A percentile compares a stretch with the other conserved stretches of the same genome.
These are phyloP conservation scores for Dictyostelium capitatum DNA, from an alignment of 78 protist genomes.

Conservation along the genomic window DNA sequence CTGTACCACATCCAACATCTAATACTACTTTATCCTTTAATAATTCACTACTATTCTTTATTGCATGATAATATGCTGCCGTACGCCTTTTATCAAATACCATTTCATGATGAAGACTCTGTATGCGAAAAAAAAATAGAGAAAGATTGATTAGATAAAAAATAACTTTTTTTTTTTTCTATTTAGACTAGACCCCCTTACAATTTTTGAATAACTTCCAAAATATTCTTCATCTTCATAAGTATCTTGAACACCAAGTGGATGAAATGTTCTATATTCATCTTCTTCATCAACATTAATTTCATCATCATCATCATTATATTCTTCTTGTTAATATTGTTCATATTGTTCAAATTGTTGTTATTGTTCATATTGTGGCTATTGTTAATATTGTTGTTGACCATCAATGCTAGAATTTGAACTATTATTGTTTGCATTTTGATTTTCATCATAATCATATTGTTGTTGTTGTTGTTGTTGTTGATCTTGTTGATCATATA, in stretches of 20 bases:
- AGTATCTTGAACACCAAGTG: slow-evolving; percentile 31
- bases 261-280: background rate
- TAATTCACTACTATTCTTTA: slow-evolving; percentile 33
- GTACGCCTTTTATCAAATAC: slow-evolving; percentile 75
- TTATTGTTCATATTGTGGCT: background rate
- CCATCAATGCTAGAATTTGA: background rate
- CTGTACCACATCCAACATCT: slow-evolving; percentile 84
- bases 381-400: background rate
- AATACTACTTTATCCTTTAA: slow-evolving; percentile 79
- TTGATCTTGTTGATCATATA: background rate
- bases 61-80: slow-evolving; percentile 73
- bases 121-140: background rate
- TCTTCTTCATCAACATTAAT: background rate
- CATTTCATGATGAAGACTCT: slow-evolving; percentile 79
- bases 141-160: no score
- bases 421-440: no score
- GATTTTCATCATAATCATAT: no score
- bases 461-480: background rate
- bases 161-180: no score
- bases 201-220: slow-evolving; percentile 45
- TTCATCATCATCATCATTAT: background rate
- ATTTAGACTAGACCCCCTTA: background rate
- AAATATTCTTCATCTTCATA: slow-evolving; percentile 67
- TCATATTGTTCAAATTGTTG: no score
- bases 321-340: background rate